phyloP scores from a whole-genome alignment of 73 alveolate species.

The Tetrahymena borealis region DNA sequence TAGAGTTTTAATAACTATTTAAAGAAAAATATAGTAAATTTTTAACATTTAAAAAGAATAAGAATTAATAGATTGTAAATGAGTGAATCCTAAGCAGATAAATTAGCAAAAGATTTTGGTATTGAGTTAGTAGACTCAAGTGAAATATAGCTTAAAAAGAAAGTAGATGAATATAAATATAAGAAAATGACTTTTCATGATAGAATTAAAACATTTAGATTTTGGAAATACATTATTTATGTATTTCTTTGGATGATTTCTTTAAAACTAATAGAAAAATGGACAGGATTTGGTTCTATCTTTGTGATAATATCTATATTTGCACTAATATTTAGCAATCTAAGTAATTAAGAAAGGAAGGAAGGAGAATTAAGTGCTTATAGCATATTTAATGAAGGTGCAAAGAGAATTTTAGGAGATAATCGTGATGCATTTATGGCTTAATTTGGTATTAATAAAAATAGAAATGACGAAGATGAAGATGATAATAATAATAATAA shows the following conservation, averaged over 20 bases:
- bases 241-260: neutral
- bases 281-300: neutral
- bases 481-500: constrained; percentile 4
- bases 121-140: neutral
- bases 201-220: neutral
- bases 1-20: too few relatives aligned
- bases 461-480: neutral
- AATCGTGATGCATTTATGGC: constrained; percentile 26
- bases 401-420: constrained; percentile 26
- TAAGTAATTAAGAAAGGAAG: constrained; percentile 10
- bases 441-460: neutral
- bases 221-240: neutral
- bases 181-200: neutral
- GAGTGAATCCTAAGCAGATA: neutral
- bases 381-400: constrained; percentile 26
- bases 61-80: neutral
- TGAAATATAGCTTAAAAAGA: neutral
- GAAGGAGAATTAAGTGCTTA: constrained; percentile 34
- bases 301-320: constrained; percentile 9
- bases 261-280: neutral
- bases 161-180: neutral
- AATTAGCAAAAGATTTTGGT: neutral
- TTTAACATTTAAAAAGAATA: too few relatives aligned
- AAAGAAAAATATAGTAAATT: too few relatives aligned
- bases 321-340: constrained; percentile 13